phyloP scores from a whole-genome alignment of 75 land plant species.

The Picea sitchensis region DNA sequence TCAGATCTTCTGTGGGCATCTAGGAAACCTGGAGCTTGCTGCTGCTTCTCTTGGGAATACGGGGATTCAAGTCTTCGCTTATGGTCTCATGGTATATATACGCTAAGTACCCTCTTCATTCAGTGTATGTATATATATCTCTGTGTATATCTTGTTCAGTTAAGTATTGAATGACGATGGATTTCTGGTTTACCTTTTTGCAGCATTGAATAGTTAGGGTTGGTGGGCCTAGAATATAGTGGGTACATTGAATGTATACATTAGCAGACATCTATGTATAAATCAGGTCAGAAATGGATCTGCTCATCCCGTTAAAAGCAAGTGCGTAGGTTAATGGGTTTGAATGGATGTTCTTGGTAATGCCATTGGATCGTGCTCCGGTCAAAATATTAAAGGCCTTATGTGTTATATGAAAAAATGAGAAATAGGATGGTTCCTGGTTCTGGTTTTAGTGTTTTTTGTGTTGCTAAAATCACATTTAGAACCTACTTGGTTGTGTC shows the following conservation, averaged over 20 bases:
- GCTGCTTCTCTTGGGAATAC: slow-evolving; percentile 70
- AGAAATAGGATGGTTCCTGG: no score
- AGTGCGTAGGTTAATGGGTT: no score
- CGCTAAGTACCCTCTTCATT: neutral
- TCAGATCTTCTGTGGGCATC: slow-evolving; percentile 63
- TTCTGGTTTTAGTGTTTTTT: no score
- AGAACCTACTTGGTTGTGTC: no score
- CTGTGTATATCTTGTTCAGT: neutral
- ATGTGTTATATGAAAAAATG: no score
- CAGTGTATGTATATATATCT: no score
- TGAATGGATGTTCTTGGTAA: no score
- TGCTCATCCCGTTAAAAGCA: no score
- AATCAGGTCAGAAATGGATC: neutral
- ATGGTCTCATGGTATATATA: slow-evolving; percentile 59
- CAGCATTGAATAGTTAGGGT: neutral
- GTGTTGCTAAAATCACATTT: no score
- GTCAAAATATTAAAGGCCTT: no score
- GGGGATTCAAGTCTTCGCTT: slow-evolving; percentile 57
- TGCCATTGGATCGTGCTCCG: no score
- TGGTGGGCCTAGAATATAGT: neutral
- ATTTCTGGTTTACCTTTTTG: neutral
- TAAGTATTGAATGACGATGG: neutral
- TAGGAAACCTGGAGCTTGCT: slow-evolving; percentile 72
- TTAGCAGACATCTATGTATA: neutral
- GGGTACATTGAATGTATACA: neutral